Evolutionary conservation across 371 early-diverging fungal species (phyloP), one percentile per base, ranked within the genome.

Genomic region (Mortierella sp.): DNA sequence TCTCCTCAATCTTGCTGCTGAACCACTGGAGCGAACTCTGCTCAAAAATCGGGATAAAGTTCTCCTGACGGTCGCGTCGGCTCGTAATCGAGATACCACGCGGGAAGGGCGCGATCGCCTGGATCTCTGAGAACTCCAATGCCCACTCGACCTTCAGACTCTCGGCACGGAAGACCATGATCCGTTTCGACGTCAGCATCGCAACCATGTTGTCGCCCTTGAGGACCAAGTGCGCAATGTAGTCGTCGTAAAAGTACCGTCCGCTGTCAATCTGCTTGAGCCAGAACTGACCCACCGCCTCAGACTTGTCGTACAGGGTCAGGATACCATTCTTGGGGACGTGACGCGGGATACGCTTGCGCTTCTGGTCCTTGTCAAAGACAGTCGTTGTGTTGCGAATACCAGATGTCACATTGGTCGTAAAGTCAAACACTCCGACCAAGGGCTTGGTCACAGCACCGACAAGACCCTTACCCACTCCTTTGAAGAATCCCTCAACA

Each of bases 321-420:
- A 94, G 72, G 70, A 98, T 97, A 1, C 93, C 93, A 82, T 98
- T 97, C 76, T 93, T 92, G 51, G 94, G 95, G 34, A 98, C 93
- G 79, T 91, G 93, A 11, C 99, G 95, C 1, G 99, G 99, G 69
- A 96, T 87, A 26, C 99, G 92, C 73, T 95, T 94, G 57, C 98
- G 93, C 55, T 92, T 93, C 34, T 94, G 83, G 31, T 90, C 89
- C 72, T 91, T 92, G 76, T 97, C 97, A 89, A 98, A 97, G 26
- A 97, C 96, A 0, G 96, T 97, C 0, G 99, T 98, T 13, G 98
- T 98, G 89, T 98, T 98, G 21, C 96, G 95, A 82, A 99, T 98
- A 57, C 99, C 98, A 34, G 90, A 90, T 21, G 97, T 93, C 1
- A 99, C 96, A 86, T 96, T 96, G 24, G 95, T 95, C 0, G 98